Evolutionary conservation across 164 flowering plant genomes (phyloP).

Genomic region (Brasenia schreberi): DNA sequence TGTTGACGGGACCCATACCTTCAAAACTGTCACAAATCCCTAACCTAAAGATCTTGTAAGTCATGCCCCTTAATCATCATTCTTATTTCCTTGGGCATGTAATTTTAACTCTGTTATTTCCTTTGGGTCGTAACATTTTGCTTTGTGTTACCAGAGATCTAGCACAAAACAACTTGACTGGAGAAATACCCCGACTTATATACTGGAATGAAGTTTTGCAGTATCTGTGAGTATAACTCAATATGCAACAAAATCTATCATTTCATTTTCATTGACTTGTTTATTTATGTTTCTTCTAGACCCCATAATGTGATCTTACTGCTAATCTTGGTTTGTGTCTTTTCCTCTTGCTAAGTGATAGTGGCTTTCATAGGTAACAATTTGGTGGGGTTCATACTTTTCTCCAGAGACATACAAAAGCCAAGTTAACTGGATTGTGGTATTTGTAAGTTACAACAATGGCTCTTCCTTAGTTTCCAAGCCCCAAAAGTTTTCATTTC

Average conservation of each 20-base stretch:
- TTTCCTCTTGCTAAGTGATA: slow-evolving; percentile 8
- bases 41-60: slow-evolving; percentile 84
- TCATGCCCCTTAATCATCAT: slow-evolving; percentile 4
- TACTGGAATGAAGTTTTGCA: slow-evolving; percentile 98
- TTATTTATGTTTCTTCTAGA: not conserved
- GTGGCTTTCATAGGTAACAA: slow-evolving; percentile 92
- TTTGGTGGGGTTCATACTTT: slow-evolving; percentile 53
- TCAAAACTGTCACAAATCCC: slow-evolving; percentile 95
- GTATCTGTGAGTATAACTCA: slow-evolving; percentile 6
- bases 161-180: slow-evolving; percentile 72
- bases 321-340: not conserved
- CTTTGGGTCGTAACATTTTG: too few species aligned
- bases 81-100: not conserved
- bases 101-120: not conserved
- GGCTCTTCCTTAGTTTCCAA: not conserved
- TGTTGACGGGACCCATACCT: slow-evolving; percentile 85
- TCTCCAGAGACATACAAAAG: slow-evolving; percentile 97
- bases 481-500: not conserved
- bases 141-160: slow-evolving; percentile 44
- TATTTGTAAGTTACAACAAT: slow-evolving; percentile 66
- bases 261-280: not conserved
- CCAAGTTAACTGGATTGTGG: slow-evolving; percentile 93
- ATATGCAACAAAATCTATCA: not conserved
- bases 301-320: too few species aligned
- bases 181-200: slow-evolving; percentile 91